Base-by-base conservation (phyloP, 2,329 filamentous ascomycete genomes). In the Drechslera avenae region DNA sequence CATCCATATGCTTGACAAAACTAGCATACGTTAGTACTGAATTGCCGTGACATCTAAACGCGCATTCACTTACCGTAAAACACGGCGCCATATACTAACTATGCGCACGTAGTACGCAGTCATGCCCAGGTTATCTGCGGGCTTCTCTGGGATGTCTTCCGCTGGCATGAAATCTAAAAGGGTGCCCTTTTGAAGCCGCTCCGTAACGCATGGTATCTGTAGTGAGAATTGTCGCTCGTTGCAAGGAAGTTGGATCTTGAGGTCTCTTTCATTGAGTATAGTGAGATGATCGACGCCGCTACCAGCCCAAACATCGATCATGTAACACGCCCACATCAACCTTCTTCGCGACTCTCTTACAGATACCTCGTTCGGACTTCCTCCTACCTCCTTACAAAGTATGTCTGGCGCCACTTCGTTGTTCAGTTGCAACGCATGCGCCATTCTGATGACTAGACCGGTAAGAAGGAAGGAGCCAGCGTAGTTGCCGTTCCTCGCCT, bases 281-380 rank as follows among this genome's bases (percentile, higher is more conserved):
- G 67, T 70, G 28, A 70, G 54, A 37, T 67, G 67, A 41, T 70
- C 67, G 9, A 70, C 65, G 8, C 67, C 67, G 47, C 67, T 69
- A 9, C 67, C 67, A 31, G 67, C 67, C 67, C 67, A 70, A 8
- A 70, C 66, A 49, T 70, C 67, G 32, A 70, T 63, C 66, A 70
- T 67, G 44, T 69, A 70, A 40, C 67, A 70, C 8, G 67, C 66
- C 67, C 67, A 70, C 67, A 70, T 70, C 8, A 70, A 40, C n/a
- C 67, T 52, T 45, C 67, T 57, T n/a, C 63, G 55, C 16, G 63
- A 68, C 31, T 70, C 67, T 50, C 60, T 52, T 21, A 66, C 56
- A 6, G 67, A 68, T 2, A 65, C 59, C 44, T 70, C 67, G 34
- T 69, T 70, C 1, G 64, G 62, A 19, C 56, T 61, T 12, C 56